Conservation (phyloP, 2,329 filamentous ascomycete species). For the Botrytis aclada region DNA sequence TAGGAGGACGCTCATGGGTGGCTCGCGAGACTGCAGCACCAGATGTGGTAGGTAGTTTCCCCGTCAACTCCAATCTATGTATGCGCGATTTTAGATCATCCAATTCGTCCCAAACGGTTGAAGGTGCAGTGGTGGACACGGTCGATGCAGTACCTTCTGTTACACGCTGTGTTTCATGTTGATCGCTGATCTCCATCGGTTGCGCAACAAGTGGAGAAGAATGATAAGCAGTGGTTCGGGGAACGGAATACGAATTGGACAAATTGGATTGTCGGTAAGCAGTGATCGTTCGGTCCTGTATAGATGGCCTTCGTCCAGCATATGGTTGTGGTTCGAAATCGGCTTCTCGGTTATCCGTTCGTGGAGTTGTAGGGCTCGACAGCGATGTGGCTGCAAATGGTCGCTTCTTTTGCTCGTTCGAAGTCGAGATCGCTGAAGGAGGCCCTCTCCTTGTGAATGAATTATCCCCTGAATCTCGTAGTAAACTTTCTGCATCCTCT, state of each 20-base stretch:
- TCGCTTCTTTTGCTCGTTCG: conserved; percentile 31
- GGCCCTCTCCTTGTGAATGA: conserved; percentile 29
- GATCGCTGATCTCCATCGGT: conserved; percentile 43
- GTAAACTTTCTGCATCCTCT: conserved; percentile 31
- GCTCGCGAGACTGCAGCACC: conserved; percentile 67
- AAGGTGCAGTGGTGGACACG: conserved; percentile 81
- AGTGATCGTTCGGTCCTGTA: conserved; percentile 28
- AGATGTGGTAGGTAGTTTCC: conserved; percentile 80
- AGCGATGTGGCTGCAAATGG: conserved; percentile 28
- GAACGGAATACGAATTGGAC: conserved; percentile 32
- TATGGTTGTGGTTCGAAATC: conserved; percentile 34
- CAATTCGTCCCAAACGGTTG: conserved; percentile 95
- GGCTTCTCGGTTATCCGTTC: conserved; percentile 28
- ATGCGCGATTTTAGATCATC: conserved; percentile 95
- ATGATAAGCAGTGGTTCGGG: conserved; percentile 40
- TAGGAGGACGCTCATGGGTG: conserved; percentile 74
- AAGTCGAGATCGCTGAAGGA: conserved; percentile 10
- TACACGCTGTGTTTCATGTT: conserved; percentile 44
- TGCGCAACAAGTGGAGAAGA: conserved; percentile 59
- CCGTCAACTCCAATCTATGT: conserved; percentile 82
- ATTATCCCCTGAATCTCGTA: conserved; percentile 33
- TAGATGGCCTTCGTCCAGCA: conserved; percentile 29
- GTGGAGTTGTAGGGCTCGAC: conserved; percentile 35
- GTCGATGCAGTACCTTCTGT: conserved; percentile 79
- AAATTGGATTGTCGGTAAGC: conserved; percentile 38